These are phyloP conservation scores for Fusarium abutilonis DNA, from an alignment of 2,329 filamentous ascomycete species.

Conservation along the genomic window DNA sequence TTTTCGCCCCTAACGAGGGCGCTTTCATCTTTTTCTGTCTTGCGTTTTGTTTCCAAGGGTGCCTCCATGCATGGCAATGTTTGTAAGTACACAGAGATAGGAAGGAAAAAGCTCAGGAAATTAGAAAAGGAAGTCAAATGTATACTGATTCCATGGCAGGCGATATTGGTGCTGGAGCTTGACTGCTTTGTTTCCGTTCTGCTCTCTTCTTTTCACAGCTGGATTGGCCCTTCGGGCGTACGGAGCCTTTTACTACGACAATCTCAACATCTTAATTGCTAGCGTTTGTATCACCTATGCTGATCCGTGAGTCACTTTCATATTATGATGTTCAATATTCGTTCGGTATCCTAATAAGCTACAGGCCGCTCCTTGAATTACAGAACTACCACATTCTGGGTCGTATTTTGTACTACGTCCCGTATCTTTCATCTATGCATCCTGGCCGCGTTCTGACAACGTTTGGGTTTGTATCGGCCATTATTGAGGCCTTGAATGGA, in stretches of 20 bases:
- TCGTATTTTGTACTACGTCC: conserved; percentile 65
- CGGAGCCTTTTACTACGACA: conserved; percentile 47
- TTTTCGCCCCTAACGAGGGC: conserved; percentile 59
- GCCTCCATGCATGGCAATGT: conserved; percentile 55
- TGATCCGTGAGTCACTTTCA: conserved; percentile 44
- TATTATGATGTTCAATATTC: neutral
- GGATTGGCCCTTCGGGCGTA: conserved; percentile 61
- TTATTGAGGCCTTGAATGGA: conserved; percentile 60
- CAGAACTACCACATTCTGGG: conserved; percentile 71
- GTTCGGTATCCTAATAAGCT: neutral
- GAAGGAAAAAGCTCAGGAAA: neutral
- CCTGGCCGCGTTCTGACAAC: conserved; percentile 57
- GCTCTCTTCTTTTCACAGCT: conserved; percentile 62
- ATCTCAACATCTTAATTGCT: conserved; percentile 48
- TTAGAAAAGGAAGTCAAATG: neutral
- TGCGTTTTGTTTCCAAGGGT: conserved; percentile 52
- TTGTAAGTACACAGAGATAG: conserved; percentile 52
- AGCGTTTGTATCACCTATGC: conserved; percentile 51
- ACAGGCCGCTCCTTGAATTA: conserved; percentile 66
- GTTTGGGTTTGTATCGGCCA: conserved; percentile 57
- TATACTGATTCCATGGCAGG: conserved; percentile 46
- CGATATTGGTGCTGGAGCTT: conserved; percentile 66
- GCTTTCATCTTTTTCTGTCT: conserved; percentile 59
- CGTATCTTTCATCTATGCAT: conserved; percentile 64
- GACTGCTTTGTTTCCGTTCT: conserved; percentile 64